Evolutionary conservation across 352 stramenopile genomes (phyloP).

Genomic region (Globisporangium irregulare): DNA sequence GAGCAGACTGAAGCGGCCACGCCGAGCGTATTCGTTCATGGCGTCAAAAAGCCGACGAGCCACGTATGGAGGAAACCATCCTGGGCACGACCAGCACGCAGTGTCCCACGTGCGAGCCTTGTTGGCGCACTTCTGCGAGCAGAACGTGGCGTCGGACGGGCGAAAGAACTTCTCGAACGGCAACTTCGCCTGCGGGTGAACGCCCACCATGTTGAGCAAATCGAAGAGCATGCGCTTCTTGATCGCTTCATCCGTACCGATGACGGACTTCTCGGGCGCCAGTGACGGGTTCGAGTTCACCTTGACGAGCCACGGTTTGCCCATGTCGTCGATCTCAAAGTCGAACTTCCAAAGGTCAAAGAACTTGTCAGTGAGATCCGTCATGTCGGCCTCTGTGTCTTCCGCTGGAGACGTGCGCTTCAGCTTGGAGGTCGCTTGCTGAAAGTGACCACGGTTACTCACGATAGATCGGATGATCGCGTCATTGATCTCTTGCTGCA

Average conservation of each 20-base stretch:
- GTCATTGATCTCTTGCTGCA: constrained; percentile 70
- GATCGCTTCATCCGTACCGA: constrained; percentile 68
- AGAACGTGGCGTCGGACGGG: constrained; percentile 42
- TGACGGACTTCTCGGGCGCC: constrained; percentile 35
- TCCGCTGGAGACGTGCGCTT: constrained; percentile 23
- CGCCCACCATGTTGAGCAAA: constrained; percentile 63
- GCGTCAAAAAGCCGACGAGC: constrained; percentile 51
- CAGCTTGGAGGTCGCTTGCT: constrained; percentile 43
- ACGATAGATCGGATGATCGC: constrained; percentile 56
- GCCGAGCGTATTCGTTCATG: constrained; percentile 61
- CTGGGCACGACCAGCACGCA: constrained; percentile 71
- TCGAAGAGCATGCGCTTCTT: constrained; percentile 66
- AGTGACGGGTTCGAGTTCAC: constrained; percentile 68
- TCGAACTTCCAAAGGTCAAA: constrained; percentile 96
- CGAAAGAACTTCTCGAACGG: constrained; percentile 66
- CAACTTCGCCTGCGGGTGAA: constrained; percentile 55
- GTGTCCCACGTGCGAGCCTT: constrained; percentile 60
- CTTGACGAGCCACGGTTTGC: constrained; percentile 95
- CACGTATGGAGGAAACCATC: constrained; percentile 67
- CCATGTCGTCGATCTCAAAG: constrained; percentile 92
- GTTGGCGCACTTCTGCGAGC: constrained; percentile 59
- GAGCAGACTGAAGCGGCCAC: constrained; percentile 65
- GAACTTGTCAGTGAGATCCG: constrained; percentile 66
- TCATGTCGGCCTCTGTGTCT: constrained; percentile 25
- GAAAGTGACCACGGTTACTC: constrained; percentile 55